phyloP scores from a whole-genome alignment of 2,329 filamentous ascomycete genomes.

The Septoria petroselini region DNA sequence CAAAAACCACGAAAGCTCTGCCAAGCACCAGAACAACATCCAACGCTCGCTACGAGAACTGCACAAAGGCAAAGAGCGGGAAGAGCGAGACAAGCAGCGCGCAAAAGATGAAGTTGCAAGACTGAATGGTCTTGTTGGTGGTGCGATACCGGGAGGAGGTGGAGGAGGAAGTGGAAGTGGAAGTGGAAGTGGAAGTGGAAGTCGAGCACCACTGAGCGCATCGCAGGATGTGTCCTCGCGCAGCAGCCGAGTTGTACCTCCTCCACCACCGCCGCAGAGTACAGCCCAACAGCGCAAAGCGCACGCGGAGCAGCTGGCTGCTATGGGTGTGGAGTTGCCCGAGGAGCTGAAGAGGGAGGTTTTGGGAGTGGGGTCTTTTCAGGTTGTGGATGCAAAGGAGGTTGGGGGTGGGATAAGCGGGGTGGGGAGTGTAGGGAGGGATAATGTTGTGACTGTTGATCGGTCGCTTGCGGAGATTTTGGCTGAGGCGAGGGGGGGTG shows the following conservation, averaged over 20 bases:
- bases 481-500: constrained; percentile 42
- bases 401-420: no score
- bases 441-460: constrained; percentile 18
- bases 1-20: constrained; percentile 44
- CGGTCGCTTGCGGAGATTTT: constrained; percentile 47
- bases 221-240: constrained; percentile 16
- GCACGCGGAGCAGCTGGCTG: constrained; percentile 83
- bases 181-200: no score
- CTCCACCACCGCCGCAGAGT: constrained; percentile 36
- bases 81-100: constrained; percentile 75
- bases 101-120: constrained; percentile 79
- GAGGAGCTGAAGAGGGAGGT: constrained; percentile 73
- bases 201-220: constrained; percentile 31
- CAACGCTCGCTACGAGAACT: constrained; percentile 88
- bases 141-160: no score
- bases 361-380: constrained; percentile 88
- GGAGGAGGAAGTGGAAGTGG: no score
- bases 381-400: constrained; percentile 57
- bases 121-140: constrained; percentile 71
- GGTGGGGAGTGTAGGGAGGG: no score
- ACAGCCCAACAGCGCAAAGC: constrained; percentile 68
- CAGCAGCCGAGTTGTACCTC: constrained; percentile 27
- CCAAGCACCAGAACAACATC: constrained; percentile 58
- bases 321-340: constrained; percentile 81
- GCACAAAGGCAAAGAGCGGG: constrained; percentile 76